These are phyloP conservation scores for Casuarina equisetifolia DNA, from an alignment of 306 rosid species.

Conservation along the genomic window DNA sequence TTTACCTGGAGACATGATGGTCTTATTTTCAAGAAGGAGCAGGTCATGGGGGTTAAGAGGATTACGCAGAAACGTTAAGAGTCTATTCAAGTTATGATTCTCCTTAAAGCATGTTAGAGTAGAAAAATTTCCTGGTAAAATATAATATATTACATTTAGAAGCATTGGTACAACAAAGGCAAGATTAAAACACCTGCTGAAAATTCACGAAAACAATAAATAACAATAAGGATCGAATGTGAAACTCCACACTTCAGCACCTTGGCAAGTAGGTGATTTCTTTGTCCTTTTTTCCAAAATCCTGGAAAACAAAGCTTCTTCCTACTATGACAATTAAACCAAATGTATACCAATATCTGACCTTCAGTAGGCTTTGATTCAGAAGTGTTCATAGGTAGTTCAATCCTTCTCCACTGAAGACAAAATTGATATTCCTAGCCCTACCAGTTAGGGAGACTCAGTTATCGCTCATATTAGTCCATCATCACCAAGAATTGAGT, in stretches of 20 bases:
- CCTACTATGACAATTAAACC: neutral
- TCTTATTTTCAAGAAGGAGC: neutral
- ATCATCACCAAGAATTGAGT: neutral
- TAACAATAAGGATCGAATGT: neutral
- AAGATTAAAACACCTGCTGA: neutral
- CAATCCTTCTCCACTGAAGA: neutral
- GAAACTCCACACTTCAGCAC: neutral
- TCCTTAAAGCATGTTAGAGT: neutral
- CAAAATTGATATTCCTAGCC: neutral
- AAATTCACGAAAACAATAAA: neutral
- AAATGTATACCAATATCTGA: neutral
- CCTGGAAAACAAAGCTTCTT: neutral
- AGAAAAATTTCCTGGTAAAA: neutral
- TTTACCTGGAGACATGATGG: neutral
- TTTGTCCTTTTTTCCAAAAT: neutral
- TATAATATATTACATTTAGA: neutral
- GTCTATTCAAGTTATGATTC: neutral
- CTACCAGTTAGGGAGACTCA: neutral
- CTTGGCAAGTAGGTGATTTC: neutral
- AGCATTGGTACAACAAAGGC: neutral
- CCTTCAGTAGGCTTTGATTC: neutral
- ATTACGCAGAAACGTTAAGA: neutral
- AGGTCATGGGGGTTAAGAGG: neutral
- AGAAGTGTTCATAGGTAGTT: neutral
- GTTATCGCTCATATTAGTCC: neutral